Conservation (phyloP, 2,329 filamentous ascomycete species). For the Sordariomycetes sp. region DNA sequence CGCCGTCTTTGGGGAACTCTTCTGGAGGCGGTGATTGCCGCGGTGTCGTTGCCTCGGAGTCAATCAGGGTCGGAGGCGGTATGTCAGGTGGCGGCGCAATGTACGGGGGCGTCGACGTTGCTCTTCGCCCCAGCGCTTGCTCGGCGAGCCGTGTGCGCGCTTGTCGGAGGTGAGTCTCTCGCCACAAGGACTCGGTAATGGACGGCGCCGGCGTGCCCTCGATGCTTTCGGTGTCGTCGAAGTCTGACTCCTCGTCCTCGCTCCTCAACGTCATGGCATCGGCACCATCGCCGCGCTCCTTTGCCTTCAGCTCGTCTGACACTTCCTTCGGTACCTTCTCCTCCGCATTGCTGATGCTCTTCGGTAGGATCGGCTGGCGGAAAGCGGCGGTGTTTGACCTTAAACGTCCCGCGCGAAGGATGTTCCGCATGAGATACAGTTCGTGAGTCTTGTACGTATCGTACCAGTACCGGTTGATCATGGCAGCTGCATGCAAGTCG, state of each 20-base stretch:
- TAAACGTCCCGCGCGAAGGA: conserved; percentile 18
- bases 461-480: conserved; percentile 32
- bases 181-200: conserved; percentile 5
- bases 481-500: conserved; percentile 32
- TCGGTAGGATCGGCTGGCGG: conserved; percentile 11
- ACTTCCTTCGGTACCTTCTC: conserved; percentile 23
- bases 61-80: not conserved
- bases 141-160: conserved; percentile 7
- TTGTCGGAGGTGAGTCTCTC: not conserved
- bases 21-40: not conserved
- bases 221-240: conserved; percentile 8
- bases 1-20: not conserved
- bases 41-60: not conserved
- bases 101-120: not conserved
- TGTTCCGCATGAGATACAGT: conserved; percentile 24
- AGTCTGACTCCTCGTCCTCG: conserved; percentile 11
- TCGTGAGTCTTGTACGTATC: conserved; percentile 35
- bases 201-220: conserved; percentile 9
- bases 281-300: conserved; percentile 11
- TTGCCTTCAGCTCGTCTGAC: conserved; percentile 15
- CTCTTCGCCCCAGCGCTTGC: not conserved
- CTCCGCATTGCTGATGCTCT: conserved; percentile 16
- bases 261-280: conserved; percentile 20
- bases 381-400: conserved; percentile 6
- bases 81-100: conserved; percentile 1